Evolutionary conservation across 441 rosid genomes (phyloP).

Genomic region (Gossypium trilobum): DNA sequence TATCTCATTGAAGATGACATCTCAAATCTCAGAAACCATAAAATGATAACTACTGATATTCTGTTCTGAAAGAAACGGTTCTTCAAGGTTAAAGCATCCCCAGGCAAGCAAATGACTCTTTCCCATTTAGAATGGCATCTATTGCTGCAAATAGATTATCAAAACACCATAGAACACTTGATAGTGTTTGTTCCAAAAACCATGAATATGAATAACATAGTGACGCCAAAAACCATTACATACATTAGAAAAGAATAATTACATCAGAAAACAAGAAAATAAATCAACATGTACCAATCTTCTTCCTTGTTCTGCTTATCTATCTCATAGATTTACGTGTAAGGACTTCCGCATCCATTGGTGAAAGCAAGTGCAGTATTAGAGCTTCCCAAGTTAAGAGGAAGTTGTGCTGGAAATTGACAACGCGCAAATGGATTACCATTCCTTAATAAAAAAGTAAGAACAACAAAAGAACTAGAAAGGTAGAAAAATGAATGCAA

Average conservation of each 20-base stretch:
- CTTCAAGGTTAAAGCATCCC: constrained; percentile 23
- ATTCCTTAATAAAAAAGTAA: neutral
- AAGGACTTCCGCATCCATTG: constrained; percentile 75
- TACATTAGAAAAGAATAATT: constrained; percentile 7
- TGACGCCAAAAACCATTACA: constrained; percentile 5
- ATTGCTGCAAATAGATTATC: constrained; percentile 81
- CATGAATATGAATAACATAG: constrained; percentile 14
- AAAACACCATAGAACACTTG: constrained; percentile 61
- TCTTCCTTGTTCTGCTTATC: constrained; percentile 54
- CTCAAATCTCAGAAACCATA: constrained; percentile 3
- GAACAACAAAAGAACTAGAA: neutral
- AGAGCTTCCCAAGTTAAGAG: constrained; percentile 84
- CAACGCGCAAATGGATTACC: constrained; percentile 4
- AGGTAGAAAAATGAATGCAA: constrained; percentile 3
- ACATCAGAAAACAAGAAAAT: constrained; percentile 6
- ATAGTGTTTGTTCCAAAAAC: constrained; percentile 55
- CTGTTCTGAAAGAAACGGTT: neutral
- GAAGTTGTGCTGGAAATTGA: constrained; percentile 52
- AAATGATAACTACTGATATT: neutral
- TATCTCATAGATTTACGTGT: constrained; percentile 66
- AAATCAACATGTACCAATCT: constrained; percentile 37
- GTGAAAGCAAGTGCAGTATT: constrained; percentile 70
- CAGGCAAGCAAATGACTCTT: constrained; percentile 66
- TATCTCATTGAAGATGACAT: neutral
- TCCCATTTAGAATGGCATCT: constrained; percentile 56